phyloP scores from a whole-genome alignment of 78 protist species.

The Cavenderia fasciculata region DNA sequence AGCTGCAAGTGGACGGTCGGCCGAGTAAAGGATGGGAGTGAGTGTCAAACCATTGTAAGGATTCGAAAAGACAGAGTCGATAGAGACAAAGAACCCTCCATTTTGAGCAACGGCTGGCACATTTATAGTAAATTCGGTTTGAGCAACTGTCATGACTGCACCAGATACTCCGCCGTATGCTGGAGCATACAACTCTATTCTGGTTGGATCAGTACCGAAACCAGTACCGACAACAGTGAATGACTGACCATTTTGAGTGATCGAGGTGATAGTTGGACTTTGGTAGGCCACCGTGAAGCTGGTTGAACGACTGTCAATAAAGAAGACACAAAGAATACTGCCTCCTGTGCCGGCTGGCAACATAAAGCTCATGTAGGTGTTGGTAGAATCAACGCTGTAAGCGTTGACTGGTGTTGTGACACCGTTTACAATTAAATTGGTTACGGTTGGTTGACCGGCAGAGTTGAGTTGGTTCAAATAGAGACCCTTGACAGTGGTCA shows the following conservation, averaged over 20 bases:
- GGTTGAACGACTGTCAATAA: no score
- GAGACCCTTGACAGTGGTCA: no score
- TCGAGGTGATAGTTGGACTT: neutral
- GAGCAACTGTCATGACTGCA: neutral
- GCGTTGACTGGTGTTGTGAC: no score
- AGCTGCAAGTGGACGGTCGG: neutral
- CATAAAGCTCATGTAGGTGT: no score
- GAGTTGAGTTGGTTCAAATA: no score
- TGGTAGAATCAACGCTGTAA: no score
- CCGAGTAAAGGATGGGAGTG: neutral
- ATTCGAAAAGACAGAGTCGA: slow-evolving; percentile 2
- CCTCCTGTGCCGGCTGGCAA: no score
- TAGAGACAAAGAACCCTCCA: neutral
- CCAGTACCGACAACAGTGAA: neutral
- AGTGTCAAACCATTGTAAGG: neutral
- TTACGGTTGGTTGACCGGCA: no score
- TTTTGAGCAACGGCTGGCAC: neutral
- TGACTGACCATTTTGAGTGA: neutral
- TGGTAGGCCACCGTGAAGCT: no score
- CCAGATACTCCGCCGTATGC: neutral
- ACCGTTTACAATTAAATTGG: no score
- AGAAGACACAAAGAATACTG: no score
- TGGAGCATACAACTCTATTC: no score
- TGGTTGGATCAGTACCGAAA: neutral
- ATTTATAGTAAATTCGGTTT: neutral